A percentile compares a stretch with the other conserved stretches of the same genome.
These are phyloP conservation scores for Ceratobasidium sp. DNA, from an alignment of 1,284 basidiomycete species.

Conservation along the genomic window DNA sequence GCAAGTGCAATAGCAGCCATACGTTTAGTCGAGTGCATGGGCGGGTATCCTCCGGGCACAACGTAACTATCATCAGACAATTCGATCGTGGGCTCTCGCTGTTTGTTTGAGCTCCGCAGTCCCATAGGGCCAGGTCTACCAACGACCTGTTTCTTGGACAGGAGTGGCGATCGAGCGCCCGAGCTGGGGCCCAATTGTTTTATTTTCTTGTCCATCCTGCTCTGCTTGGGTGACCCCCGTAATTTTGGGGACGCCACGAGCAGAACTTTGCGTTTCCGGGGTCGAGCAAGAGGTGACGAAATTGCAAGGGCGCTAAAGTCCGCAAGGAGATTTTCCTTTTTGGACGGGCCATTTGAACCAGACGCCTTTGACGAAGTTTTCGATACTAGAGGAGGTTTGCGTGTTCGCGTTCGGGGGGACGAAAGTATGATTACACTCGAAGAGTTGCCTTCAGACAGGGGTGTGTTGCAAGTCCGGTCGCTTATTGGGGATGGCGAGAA, in stretches of 20 bases:
- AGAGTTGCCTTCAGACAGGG: constrained; percentile 21
- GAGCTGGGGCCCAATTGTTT: not conserved
- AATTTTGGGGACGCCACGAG: constrained; percentile 37
- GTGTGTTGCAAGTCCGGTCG: not conserved
- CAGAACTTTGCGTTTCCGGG: constrained; percentile 27
- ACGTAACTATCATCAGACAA: not conserved
- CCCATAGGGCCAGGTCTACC: not conserved
- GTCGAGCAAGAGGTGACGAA: constrained; percentile 23
- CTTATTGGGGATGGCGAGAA: constrained; percentile 4
- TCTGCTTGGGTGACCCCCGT: constrained; percentile 29
- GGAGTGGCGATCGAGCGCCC: not conserved
- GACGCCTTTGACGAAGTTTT: not conserved
- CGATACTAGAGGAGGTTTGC: not conserved
- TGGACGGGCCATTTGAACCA: not conserved
- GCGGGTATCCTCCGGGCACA: constrained; percentile 7
- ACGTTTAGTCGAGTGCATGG: constrained; percentile 3
- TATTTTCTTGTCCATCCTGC: constrained; percentile 17
- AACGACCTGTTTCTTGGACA: not conserved
- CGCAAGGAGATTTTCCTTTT: constrained; percentile 31
- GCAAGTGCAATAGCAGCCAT: not conserved
- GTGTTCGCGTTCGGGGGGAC: not conserved
- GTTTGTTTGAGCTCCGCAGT: not conserved
- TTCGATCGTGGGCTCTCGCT: not conserved
- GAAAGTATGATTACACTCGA: constrained; percentile 23
- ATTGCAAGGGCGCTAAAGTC: constrained; percentile 24